A percentile compares a stretch with the other conserved stretches of the same genome.
Conservation (phyloP, 2,329 filamentous ascomycete genomes). For the Furcasterigmium sp. region DNA sequence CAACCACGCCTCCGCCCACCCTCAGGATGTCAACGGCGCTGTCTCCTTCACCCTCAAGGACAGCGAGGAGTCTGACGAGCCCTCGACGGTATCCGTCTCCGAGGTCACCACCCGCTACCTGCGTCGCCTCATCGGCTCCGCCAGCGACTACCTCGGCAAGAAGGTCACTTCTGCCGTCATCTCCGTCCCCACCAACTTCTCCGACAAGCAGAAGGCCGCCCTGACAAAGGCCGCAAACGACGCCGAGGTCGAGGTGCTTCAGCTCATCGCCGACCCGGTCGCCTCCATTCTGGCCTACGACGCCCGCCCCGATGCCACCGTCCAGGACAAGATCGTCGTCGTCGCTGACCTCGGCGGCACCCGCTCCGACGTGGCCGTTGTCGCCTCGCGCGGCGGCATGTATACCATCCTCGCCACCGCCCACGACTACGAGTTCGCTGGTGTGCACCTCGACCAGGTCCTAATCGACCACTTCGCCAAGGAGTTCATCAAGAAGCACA, state of each 20-base stretch:
- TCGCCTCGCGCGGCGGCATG: constrained; percentile 89
- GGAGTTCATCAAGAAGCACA: constrained; percentile 97
- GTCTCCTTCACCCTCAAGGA: constrained; percentile 84
- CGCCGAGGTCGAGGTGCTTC: constrained; percentile 82
- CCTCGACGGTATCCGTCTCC: constrained; percentile 67
- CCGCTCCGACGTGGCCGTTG: constrained; percentile 83
- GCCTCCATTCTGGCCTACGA: constrained; percentile 89
- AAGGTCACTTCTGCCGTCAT: constrained; percentile 92
- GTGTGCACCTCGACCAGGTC: constrained; percentile 80
- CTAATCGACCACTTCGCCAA: constrained; percentile 96
- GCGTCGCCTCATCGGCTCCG: constrained; percentile 73
- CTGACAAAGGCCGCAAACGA: constrained; percentile 71
- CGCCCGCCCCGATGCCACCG: constrained; percentile 67
- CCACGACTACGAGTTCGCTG: constrained; percentile 93
- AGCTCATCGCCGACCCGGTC: constrained; percentile 88
- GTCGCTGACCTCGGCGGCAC: constrained; percentile 92
- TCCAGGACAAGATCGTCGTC: constrained; percentile 82
- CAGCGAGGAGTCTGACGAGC: constrained; percentile 54
- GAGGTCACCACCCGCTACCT: constrained; percentile 84
- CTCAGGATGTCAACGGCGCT: constrained; percentile 64
- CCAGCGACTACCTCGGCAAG: constrained; percentile 89
- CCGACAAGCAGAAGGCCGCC: constrained; percentile 78
- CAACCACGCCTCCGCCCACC: constrained; percentile 89
- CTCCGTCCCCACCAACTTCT: constrained; percentile 90
- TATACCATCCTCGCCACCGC: constrained; percentile 91